Percentiles rank a stretch among this genome's conserved stretches.
Evolutionary conservation across 1,284 basidiomycete genomes (phyloP).

Genomic region (Cystobasidium pallidum): DNA sequence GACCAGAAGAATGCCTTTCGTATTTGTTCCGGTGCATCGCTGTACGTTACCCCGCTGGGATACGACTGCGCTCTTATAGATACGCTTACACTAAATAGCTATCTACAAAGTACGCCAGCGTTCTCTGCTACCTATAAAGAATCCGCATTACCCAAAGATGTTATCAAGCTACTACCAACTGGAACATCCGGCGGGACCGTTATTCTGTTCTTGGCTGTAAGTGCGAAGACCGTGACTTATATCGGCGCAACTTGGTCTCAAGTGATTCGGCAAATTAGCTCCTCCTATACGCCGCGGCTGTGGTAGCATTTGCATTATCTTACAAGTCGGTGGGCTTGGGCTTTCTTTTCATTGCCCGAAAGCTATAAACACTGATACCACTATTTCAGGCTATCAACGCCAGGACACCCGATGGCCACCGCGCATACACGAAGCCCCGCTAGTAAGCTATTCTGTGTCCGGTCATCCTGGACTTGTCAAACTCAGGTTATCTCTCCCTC

Average conservation of each 20-base stretch:
- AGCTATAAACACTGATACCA: neutral
- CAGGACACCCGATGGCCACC: slow-evolving; percentile 28
- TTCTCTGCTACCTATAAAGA: slow-evolving; percentile 2
- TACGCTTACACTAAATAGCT: neutral
- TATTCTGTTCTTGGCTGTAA: slow-evolving; percentile 22
- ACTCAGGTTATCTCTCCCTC: neutral
- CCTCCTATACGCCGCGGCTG: slow-evolving; percentile 16
- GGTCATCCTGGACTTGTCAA: too few relatives aligned
- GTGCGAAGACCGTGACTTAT: neutral
- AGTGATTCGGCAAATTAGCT: slow-evolving; percentile 3
- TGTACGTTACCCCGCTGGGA: slow-evolving; percentile 15
- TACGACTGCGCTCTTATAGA: neutral
- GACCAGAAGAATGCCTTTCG: slow-evolving; percentile 19
- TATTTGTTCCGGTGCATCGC: slow-evolving; percentile 23
- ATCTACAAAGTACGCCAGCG: neutral
- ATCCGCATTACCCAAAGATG: slow-evolving; percentile 11
- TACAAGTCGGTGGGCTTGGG: slow-evolving; percentile 21
- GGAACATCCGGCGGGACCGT: slow-evolving; percentile 24
- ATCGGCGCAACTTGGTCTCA: too few relatives aligned
- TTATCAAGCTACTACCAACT: slow-evolving; percentile 21
- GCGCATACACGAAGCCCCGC: slow-evolving; percentile 28
- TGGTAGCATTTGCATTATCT: slow-evolving; percentile 27
- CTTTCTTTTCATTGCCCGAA: neutral
- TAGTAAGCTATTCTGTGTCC: slow-evolving; percentile 6
- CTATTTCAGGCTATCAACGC: slow-evolving; percentile 12